Conservation (phyloP, 345 rosid genomes). For the Moricandia moricandioides region DNA sequence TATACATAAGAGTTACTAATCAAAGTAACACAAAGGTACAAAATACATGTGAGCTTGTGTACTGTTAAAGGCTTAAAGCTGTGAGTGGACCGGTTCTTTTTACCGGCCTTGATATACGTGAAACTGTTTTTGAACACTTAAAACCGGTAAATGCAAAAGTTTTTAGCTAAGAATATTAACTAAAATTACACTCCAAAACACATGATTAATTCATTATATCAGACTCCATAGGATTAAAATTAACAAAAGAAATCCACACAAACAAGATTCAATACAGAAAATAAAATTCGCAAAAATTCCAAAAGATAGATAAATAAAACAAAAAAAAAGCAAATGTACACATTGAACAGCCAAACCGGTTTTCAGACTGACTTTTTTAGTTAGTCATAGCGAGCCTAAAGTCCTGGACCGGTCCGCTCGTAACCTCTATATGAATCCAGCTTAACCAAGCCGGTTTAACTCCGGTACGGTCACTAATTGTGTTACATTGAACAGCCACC, state of each 20-base stretch:
- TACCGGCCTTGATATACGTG: conserved; percentile 26
- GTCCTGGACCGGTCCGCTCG: conserved; percentile 26
- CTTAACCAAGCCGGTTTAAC: conserved; percentile 20
- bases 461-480: conserved; percentile 29
- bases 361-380: conserved; percentile 18
- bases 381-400: conserved; percentile 34
- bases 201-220: not conserved
- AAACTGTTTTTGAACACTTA: conserved; percentile 16
- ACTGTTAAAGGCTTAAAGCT: conserved; percentile 31
- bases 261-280: conserved; percentile 10
- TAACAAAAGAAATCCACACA: conserved; percentile 11
- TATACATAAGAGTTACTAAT: conserved; percentile 29
- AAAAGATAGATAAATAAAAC: not conserved
- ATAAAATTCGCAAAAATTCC: not conserved
- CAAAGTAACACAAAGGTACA: conserved; percentile 31
- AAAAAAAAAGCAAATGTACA: conserved; percentile 19
- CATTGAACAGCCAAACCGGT: conserved; percentile 5
- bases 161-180: not conserved
- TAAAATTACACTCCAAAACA: not conserved
- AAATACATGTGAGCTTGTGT: conserved; percentile 28
- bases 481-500: conserved; percentile 42
- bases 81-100: conserved; percentile 26
- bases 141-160: conserved; percentile 1
- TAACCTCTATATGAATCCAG: conserved; percentile 31
- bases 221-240: not conserved